Percentiles rank a stretch among this genome's conserved stretches.
These are phyloP conservation scores for Baorangia bicolor DNA, from an alignment of 768 basidiomycete species.

Conservation along the genomic window DNA sequence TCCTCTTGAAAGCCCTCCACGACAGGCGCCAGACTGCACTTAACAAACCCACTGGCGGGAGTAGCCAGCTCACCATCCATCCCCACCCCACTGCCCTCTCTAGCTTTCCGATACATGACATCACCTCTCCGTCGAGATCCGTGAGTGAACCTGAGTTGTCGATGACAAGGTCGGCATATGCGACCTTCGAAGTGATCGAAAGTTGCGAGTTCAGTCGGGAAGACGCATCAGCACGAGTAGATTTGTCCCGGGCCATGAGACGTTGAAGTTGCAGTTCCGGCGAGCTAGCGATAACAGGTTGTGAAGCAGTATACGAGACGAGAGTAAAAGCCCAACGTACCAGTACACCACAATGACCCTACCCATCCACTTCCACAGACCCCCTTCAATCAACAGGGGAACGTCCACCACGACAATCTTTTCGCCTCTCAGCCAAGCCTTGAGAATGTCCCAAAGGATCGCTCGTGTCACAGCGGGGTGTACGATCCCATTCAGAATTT, in stretches of 20 bases:
- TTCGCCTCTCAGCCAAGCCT: conserved; percentile 75
- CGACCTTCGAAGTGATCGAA: conserved; percentile 72
- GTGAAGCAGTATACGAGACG: neutral
- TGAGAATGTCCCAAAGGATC: conserved; percentile 69
- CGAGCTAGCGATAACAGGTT: conserved; percentile 48
- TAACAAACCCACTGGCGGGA: conserved; percentile 53
- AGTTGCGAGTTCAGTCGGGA: conserved; percentile 79
- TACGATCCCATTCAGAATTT: conserved; percentile 76
- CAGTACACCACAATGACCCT: conserved; percentile 89
- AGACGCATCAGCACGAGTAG: conserved; percentile 63
- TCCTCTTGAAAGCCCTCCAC: conserved; percentile 33
- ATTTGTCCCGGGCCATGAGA: conserved; percentile 72
- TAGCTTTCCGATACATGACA: conserved; percentile 42
- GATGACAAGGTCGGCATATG: conserved; percentile 82
- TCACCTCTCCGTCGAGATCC: conserved; percentile 56
- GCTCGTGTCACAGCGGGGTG: conserved; percentile 86
- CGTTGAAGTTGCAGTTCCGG: conserved; percentile 81
- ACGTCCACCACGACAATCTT: conserved; percentile 85
- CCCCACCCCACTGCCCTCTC: conserved; percentile 51
- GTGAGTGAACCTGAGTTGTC: conserved; percentile 81
- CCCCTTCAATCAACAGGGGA: conserved; percentile 87
- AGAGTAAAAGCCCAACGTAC: conserved; percentile 42
- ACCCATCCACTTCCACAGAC: conserved; percentile 80
- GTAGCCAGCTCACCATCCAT: conserved; percentile 63
- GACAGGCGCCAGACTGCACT: conserved; percentile 42